phyloP scores from a whole-genome alignment of 169 alveolate species.

The Cryptosporidium xiaoi region DNA sequence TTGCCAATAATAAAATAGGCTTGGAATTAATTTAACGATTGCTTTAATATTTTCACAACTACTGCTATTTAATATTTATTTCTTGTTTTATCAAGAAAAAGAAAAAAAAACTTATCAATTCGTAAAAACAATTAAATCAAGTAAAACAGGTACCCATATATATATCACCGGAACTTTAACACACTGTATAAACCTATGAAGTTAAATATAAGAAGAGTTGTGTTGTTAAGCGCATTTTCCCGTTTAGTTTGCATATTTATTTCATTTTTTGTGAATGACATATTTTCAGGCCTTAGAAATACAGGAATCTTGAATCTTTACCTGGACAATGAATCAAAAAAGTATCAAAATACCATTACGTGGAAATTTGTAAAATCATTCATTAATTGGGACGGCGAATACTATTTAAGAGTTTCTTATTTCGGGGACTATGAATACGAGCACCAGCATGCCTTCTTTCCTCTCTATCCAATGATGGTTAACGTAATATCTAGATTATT shows the following conservation, averaged over 20 bases:
- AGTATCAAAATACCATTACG: constrained; percentile 1
- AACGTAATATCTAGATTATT: constrained; percentile 6
- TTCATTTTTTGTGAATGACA: constrained; percentile 20
- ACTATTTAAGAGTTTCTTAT: constrained; percentile 45
- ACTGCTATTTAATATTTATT: too few species aligned
- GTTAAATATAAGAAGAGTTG: constrained; percentile 4
- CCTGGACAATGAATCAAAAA: neutral
- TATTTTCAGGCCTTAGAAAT: constrained; percentile 13
- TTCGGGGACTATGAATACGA: constrained; percentile 32
- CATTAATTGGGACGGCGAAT: constrained; percentile 68
- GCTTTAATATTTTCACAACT: too few species aligned
- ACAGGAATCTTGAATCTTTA: constrained; percentile 28
- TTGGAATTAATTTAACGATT: too few species aligned
- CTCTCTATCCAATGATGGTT: constrained; percentile 30
- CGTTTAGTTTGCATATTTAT: constrained; percentile 32
- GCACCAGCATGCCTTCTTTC: constrained; percentile 67
- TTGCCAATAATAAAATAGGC: too few species aligned
- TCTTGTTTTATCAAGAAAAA: too few species aligned
- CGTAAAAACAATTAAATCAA: too few species aligned
- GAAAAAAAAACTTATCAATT: too few species aligned
- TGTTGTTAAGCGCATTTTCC: constrained; percentile 13
- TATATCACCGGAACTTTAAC: too few species aligned
- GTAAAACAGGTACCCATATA: too few species aligned
- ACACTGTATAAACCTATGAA: neutral
- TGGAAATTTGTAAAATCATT: constrained; percentile 55